Evolutionary conservation across 2,329 filamentous ascomycete genomes (phyloP), one percentile per base, ranked within the genome.

Genomic region (Verticillium klebahnii): DNA sequence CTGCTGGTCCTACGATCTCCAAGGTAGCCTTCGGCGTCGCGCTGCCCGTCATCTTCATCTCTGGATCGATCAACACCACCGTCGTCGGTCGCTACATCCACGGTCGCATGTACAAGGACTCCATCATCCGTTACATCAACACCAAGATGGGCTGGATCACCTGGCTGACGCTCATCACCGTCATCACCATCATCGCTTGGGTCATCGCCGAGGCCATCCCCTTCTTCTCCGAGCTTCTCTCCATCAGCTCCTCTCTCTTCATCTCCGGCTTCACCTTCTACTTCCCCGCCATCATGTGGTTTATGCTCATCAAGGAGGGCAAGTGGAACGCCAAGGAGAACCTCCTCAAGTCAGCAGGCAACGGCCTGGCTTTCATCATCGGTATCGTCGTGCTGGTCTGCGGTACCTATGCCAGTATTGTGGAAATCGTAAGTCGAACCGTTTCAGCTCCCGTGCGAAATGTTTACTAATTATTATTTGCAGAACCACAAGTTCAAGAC

Each of bases 181-280:
- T 72, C 57, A 72, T 89, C 54, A 92, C 89, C 77, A 59, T 89
- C 12, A 60, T 89, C 14, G 87, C 87, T 4, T 93, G 87, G 82
- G 72, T 92, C 66, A 87, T 93, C 66, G 89, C 89, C 15, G 85
- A 89, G 69, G 84, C 87, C 0, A 89, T 93, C 55, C 90, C 90
- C 2, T 87, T 88, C 71, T 93, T 93, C 77, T 85, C 84, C 64
- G 80, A 89, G 58, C 77, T 93, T 55, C 75, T 93, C n/a, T 78
- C 79, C 61, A 80, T 83, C 69, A 77, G 72, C 57, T 82, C 80
- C 2, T 75, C 80, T 2, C 77, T 83, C 34, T 83, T 83, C 70
- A 74, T 83, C 67, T 76, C 39, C 7, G 73, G 73, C 39, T 75
- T 75, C 59, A 77, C 77, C 34, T 79, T 80, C 64, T 77, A 78